Base-by-base conservation (phyloP, 441 rosid species). In the Adansonia rubrostipa region DNA sequence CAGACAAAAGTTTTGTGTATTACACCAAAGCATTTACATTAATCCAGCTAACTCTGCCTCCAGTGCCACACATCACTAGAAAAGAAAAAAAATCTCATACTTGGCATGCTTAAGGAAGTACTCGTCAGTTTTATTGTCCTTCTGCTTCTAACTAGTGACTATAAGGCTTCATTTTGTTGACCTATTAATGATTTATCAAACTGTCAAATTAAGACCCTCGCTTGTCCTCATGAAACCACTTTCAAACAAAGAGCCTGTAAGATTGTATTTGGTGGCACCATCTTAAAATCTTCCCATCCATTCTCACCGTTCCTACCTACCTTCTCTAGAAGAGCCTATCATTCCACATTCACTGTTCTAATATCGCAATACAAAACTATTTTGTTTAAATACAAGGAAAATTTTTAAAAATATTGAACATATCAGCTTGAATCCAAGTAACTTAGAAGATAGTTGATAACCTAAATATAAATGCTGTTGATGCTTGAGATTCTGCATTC, bases 101-200 rank as follows among this genome's bases (percentile, higher is more conserved):
- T 47, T 67, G 72, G 54, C 72, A 67, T 67, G 54, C 54, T 66
- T 4, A 19, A 45, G n/a, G 33, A 44, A 45, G 72, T 67, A 33
- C 73, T 48, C 9, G 13, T 69, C 42, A 48, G 56, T 20, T 69
- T 22, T 48, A 6, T 48, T 4, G 19, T 69, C 58, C 58, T 47
- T 47, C 19, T 22, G 42, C 19, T 69, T 22, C 20, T 64, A 36
- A 13, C 57, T 48, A 67, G 42, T 72, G 62, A 53, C 20, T 53
- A 6, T 53, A 15, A 71, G 24, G 63, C 63, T 71, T 53, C 47
- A 15, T 51, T 51, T 28, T 17, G 15, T 74, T 80, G 76, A 77
- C 72, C 78, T 68, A 17, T 74, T 78, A 67, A 71, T 81, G 63
- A 81, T 83, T 69, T 67, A 72, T 71, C 24, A 20, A 81, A 82